phyloP scores from a whole-genome alignment of 129 eudicot species.

The Flaveria ramosissima region DNA sequence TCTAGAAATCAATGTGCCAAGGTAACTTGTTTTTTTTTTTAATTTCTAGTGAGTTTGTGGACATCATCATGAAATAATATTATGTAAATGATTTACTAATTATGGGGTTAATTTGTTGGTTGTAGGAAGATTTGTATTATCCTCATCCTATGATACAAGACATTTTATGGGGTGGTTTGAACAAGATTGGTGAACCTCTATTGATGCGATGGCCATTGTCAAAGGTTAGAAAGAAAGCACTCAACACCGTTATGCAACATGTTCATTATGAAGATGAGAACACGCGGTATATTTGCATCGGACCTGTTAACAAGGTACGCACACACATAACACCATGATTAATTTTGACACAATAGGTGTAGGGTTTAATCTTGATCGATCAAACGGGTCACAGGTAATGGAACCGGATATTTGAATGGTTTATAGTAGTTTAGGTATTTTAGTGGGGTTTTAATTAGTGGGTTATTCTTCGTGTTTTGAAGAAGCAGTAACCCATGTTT shows the following conservation, averaged over 20 bases:
- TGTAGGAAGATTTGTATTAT: conserved; percentile 78
- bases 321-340: background rate
- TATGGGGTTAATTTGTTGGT: background rate
- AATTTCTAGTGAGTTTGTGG: background rate
- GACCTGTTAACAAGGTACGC: conserved; percentile 74
- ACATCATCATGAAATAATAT: background rate
- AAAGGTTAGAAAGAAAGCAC: conserved; percentile 62
- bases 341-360: no score
- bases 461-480: no score
- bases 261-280: conserved; percentile 75
- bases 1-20: conserved; percentile 63
- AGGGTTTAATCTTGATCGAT: no score
- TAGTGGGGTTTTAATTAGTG: no score
- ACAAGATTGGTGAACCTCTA: conserved; percentile 59
- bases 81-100: background rate
- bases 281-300: conserved; percentile 63
- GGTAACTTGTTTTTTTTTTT: conserved; percentile 32
- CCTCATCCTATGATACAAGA: conserved; percentile 81
- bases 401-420: no score
- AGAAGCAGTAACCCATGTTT: no score
- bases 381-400: no score
- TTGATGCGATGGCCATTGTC: conserved; percentile 65
- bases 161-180: conserved; percentile 56
- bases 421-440: no score
- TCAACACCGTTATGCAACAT: conserved; percentile 55